Conservation (phyloP, 164 flowering plant species). For the Dillenia turbinata region DNA sequence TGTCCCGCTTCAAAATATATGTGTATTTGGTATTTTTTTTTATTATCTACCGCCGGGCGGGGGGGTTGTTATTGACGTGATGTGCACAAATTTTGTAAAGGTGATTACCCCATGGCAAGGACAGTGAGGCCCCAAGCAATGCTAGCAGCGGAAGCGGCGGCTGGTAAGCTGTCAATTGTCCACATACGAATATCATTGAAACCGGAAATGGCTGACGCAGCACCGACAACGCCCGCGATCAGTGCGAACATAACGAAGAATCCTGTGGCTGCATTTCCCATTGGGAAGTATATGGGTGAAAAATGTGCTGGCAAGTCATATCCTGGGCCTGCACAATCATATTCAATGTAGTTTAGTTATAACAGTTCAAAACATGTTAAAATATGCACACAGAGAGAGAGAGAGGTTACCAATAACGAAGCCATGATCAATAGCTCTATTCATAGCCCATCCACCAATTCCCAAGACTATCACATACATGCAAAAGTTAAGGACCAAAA, state of each 20-base stretch:
- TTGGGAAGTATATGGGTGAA: constrained; percentile 64
- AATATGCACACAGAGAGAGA: background rate
- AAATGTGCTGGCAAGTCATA: constrained; percentile 57
- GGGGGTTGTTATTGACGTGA: background rate
- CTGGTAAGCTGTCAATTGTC: constrained; percentile 38
- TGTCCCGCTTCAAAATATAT: background rate
- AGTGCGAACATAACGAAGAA: constrained; percentile 53
- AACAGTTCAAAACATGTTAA: background rate
- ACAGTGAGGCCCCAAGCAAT: constrained; percentile 59
- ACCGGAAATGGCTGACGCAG: constrained; percentile 45
- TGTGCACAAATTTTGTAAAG: background rate
- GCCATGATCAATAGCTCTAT: constrained; percentile 57
- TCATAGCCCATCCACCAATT: constrained; percentile 65
- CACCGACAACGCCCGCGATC: constrained; percentile 63
- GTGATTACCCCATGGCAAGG: constrained; percentile 67
- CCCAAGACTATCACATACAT: constrained; percentile 53
- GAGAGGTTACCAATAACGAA: constrained; percentile 50
- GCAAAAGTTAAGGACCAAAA: constrained; percentile 59
- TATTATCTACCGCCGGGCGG: background rate
- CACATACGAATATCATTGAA: constrained; percentile 41
- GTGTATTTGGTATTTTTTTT: background rate
- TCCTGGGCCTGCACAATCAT: constrained; percentile 37
- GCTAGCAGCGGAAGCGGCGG: constrained; percentile 46
- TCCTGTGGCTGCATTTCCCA: constrained; percentile 73
- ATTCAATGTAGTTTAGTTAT: background rate